Conservation (phyloP, 108 stramenopile genomes). For the Cyclotella baltica region DNA sequence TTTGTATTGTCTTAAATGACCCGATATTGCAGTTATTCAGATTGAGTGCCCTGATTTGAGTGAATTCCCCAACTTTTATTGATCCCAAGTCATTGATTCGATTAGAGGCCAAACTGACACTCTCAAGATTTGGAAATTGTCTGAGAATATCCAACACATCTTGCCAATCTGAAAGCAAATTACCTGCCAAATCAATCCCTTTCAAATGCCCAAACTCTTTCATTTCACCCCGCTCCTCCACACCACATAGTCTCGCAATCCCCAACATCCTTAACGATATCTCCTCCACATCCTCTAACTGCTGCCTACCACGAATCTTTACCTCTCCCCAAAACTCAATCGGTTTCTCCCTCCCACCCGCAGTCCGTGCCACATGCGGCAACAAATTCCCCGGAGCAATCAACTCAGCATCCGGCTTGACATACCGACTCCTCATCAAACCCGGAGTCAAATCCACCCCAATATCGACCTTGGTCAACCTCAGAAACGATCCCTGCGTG, state of each 20-base stretch:
- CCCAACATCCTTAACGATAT: slow-evolving; percentile 82
- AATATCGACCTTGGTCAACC: slow-evolving; percentile 64
- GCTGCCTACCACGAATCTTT: slow-evolving; percentile 79
- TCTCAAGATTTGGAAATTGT: slow-evolving; percentile 67
- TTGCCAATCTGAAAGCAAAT: slow-evolving; percentile 74
- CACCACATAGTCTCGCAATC: slow-evolving; percentile 55
- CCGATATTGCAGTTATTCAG: slow-evolving; percentile 66
- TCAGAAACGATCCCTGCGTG: slow-evolving; percentile 79
- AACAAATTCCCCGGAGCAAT: slow-evolving; percentile 84
- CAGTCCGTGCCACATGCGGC: slow-evolving; percentile 76
- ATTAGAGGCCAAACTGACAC: slow-evolving; percentile 79
- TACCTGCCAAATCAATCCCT: slow-evolving; percentile 86
- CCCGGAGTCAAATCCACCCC: slow-evolving; percentile 65
- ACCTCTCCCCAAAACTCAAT: slow-evolving; percentile 89
- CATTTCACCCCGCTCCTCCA: slow-evolving; percentile 42
- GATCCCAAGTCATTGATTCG: slow-evolving; percentile 63
- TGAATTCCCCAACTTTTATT: slow-evolving; percentile 13
- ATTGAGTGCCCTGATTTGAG: slow-evolving; percentile 61
- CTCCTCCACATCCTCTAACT: slow-evolving; percentile 68
- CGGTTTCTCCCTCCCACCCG: slow-evolving; percentile 75
- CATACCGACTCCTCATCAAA: slow-evolving; percentile 71
- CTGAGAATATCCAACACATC: slow-evolving; percentile 59
- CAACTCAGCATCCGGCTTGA: slow-evolving; percentile 72
- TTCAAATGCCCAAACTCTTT: slow-evolving; percentile 60
- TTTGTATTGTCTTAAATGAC: slow-evolving; percentile 60